Base-by-base conservation (phyloP, 441 rosid genomes). In the Euphorbia corollata region DNA sequence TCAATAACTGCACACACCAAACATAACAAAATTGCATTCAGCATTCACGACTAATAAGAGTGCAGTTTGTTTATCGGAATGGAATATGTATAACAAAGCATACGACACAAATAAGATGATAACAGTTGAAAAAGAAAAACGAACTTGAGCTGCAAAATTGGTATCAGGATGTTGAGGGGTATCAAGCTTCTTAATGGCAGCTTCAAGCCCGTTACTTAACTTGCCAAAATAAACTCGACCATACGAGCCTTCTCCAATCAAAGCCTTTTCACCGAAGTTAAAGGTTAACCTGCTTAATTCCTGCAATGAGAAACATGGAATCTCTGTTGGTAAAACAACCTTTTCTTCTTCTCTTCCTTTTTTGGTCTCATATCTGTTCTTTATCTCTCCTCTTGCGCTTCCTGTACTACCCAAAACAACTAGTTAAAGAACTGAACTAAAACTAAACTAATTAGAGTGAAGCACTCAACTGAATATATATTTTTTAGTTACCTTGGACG, bases 171-270 rank as follows among this genome's bases (percentile, higher is more conserved):
- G 95, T 47, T 80, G 83, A 12, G 96, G 77, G 64, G 88, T 82
- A 30, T 93, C 98, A 34, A 92, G 85, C 77, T 87, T 90, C 82
- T 93, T 93, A 2, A 93, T 85, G 32, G 98, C 98, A 27, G 82
- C 96, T 61, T 67, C 67, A 61, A 65, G 72, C 11, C 86, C 91
- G 19, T 76, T 64, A 56, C 60, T 73, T 67, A 86, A 67, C 71
- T 79, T 84, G 61, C 86, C 97, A 41, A 32, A 68, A 71, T 86
- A 93, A 64, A 93, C 97, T 32, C 97, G 87, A 59, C 97, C 98
- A 32, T 91, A 93, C 15, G 98, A 91, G 68, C 97, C 98, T 79
- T 93, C 97, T 62, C 97, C 97, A 0, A 91, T 82, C 78, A 90
- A 70, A 19, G 98, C 85, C 82, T 90, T 87, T 16, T 80, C 64